Conservation (phyloP, 2,329 filamentous ascomycete genomes). For the Talaromyces sp. region DNA sequence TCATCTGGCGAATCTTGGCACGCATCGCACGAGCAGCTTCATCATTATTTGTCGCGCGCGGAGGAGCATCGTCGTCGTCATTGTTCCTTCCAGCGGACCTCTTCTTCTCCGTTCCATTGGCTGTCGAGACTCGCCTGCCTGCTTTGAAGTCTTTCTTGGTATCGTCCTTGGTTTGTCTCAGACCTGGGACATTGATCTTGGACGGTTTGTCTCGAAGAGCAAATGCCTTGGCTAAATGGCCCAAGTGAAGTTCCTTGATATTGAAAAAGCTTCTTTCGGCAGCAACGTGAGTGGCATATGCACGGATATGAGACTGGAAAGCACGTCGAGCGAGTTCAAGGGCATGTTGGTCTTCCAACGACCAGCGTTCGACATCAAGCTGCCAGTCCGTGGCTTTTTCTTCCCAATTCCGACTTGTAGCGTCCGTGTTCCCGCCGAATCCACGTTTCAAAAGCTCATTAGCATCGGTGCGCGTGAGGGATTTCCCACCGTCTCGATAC, state of each 20-base stretch:
- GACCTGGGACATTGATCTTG: conserved; percentile 59
- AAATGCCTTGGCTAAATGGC: conserved; percentile 91
- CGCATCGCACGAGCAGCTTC: conserved; percentile 51
- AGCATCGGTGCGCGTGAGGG: conserved; percentile 57
- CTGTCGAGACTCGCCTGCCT: conserved; percentile 26
- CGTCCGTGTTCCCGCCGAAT: conserved; percentile 45
- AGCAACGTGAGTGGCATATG: conserved; percentile 89
- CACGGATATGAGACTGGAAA: conserved; percentile 87
- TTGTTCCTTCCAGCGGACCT: conserved; percentile 16
- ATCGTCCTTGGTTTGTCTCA: conserved; percentile 45
- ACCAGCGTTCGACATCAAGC: conserved; percentile 62
- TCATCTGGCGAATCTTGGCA: conserved; percentile 47
- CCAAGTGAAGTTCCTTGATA: conserved; percentile 83
- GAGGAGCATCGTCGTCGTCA: conserved; percentile 21
- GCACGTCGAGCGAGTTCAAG: conserved; percentile 78
- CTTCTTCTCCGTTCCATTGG: conserved; percentile 8
- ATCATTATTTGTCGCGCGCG: conserved; percentile 31
- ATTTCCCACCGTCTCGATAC: conserved; percentile 57
- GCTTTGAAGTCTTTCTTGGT: conserved; percentile 44
- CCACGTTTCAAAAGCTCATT: conserved; percentile 65
- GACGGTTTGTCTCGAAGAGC: conserved; percentile 82
- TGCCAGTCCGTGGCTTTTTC: conserved; percentile 63
- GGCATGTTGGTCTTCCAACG: conserved; percentile 58
- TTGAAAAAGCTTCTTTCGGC: conserved; percentile 84
- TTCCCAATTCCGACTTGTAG: conserved; percentile 54